Base-by-base conservation (phyloP, 768 basidiomycete species). In the Boletellus emodensis region DNA sequence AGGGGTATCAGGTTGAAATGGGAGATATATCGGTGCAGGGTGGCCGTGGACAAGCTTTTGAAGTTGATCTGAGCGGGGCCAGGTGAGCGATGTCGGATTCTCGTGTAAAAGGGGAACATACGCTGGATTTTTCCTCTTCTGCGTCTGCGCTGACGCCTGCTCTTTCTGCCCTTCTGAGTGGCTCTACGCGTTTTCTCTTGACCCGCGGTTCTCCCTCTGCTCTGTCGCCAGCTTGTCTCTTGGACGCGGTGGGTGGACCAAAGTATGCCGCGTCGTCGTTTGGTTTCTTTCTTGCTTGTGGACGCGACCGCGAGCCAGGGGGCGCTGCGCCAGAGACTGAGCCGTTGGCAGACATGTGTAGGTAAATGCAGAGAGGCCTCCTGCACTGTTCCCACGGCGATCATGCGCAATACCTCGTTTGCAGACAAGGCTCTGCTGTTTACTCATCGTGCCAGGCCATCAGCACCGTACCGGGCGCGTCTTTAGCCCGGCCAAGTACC, bases 251-350 rank as follows among this genome's bases (percentile, higher is more conserved):
- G 9, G 76, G 71, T 12, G 81, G 80, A 14, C 82, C 83, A 54
- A 82, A 78, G 66, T 89, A 88, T 18, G 85, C 75, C 14, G 84
- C 82, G 62, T 89, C 84, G 51, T 85, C 84, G 61, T 80, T 82
- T 35, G 71, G 72, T 56, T 82, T 84, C 63, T 77, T 82, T 46
- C 83, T 76, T 20, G 80, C 75, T 61, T 82, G 82, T n/a, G 76
- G 76, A 24, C 83, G 80, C 9, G 83, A 82, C 46, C 83, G 76
- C 17, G 83, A 82, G 48, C 73, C 75, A 3, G 78, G 69, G 4
- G 76, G 49, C 5, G 69, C 53, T 28, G 41, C 24, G 22, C 48
- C 52, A n/a, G 60, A 48, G 14, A 53, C 49, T 13, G 60, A 41
- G 40, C 64, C 65, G 34, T 58, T 67, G 41, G 36, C 43, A 26